Evolutionary conservation across 768 basidiomycete species (phyloP).

Genomic region (Tephrocybe sp.): DNA sequence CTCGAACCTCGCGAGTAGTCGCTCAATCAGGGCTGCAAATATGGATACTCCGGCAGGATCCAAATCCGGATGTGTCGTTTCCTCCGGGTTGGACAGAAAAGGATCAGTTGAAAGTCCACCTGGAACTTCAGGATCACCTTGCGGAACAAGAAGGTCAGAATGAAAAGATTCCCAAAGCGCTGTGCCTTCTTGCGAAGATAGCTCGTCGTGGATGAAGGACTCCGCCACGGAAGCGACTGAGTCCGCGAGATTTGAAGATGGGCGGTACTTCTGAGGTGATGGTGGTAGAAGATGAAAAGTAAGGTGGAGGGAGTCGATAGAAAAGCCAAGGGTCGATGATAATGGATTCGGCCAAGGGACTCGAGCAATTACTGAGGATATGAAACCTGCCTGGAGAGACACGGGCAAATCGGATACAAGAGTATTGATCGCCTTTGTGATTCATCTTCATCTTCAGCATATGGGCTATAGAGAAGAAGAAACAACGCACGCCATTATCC

Average conservation of each 20-base stretch:
- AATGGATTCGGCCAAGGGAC: constrained; percentile 88
- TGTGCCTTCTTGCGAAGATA: constrained; percentile 70
- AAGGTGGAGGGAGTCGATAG: constrained; percentile 66
- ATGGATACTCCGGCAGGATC: constrained; percentile 79
- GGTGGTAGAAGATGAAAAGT: constrained; percentile 50
- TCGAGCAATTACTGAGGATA: constrained; percentile 73
- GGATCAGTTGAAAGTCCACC: constrained; percentile 65
- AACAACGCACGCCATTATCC: constrained; percentile 61
- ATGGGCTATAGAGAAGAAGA: background rate
- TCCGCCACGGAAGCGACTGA: constrained; percentile 74
- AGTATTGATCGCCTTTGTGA: constrained; percentile 72
- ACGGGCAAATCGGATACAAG: constrained; percentile 68
- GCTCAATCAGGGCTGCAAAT: constrained; percentile 78
- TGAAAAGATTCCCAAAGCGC: constrained; percentile 70
- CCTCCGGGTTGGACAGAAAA: constrained; percentile 39
- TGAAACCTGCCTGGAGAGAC: constrained; percentile 64
- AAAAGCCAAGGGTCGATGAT: constrained; percentile 69
- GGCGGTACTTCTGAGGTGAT: constrained; percentile 20
- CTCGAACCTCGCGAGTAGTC: constrained; percentile 75
- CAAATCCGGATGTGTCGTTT: constrained; percentile 38
- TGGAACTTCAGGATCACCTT: constrained; percentile 51
- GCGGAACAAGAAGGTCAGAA: constrained; percentile 33
- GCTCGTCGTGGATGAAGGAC: constrained; percentile 83
- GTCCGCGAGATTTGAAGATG: constrained; percentile 54
- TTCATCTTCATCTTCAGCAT: constrained; percentile 16